Percentiles rank a stretch among this genome's conserved stretches.
phyloP scores from a whole-genome alignment of 352 stramenopile species.

The Albugo candida region DNA sequence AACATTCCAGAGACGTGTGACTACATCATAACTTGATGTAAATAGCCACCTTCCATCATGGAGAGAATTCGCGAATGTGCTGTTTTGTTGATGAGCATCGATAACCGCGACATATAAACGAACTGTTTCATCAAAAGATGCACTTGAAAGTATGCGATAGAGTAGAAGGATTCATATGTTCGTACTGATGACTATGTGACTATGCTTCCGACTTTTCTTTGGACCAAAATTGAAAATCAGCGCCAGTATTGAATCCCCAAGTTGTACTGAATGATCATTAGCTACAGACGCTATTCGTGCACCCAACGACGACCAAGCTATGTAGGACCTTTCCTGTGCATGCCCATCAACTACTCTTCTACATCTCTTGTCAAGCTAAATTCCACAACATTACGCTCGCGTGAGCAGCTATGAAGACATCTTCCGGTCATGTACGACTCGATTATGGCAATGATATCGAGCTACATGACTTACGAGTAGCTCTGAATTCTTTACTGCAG shows the following conservation, averaged over 20 bases:
- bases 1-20: slow-evolving; percentile 87
- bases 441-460: background rate
- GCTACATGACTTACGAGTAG: background rate
- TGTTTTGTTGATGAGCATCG: slow-evolving; percentile 86
- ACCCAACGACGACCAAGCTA: slow-evolving; percentile 77
- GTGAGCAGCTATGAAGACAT: slow-evolving; percentile 30
- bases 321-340: slow-evolving; percentile 84
- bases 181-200: slow-evolving; percentile 12
- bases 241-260: slow-evolving; percentile 89
- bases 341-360: slow-evolving; percentile 55
- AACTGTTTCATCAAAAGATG: slow-evolving; percentile 89
- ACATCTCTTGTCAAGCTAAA: background rate
- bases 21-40: slow-evolving; percentile 48
- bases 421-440: background rate
- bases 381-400: slow-evolving; percentile 59
- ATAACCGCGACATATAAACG: slow-evolving; percentile 85
- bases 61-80: slow-evolving; percentile 88
- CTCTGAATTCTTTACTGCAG: background rate
- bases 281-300: slow-evolving; percentile 83
- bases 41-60: slow-evolving; percentile 87
- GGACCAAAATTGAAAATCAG: slow-evolving; percentile 48
- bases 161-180: too few relatives aligned
- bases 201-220: slow-evolving; percentile 16
- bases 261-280: slow-evolving; percentile 87
- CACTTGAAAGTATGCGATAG: slow-evolving; percentile 78